phyloP scores from a whole-genome alignment of 352 stramenopile species.

The Globisporangium abappressorium region DNA sequence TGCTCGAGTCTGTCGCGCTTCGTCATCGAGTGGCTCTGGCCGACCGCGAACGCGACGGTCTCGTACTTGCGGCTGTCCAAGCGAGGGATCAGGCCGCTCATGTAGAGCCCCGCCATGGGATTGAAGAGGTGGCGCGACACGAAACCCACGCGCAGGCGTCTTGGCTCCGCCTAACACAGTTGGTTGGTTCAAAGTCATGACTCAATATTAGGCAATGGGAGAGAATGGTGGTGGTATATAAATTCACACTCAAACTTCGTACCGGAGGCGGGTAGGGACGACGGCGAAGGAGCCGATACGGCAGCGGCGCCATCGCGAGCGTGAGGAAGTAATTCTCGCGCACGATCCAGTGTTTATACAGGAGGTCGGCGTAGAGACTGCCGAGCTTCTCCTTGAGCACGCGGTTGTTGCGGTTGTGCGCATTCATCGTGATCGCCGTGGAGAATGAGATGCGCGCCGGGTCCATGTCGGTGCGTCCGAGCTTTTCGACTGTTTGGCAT shows the following conservation, averaged over 20 bases:
- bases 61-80: constrained; percentile 65
- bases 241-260: not conserved
- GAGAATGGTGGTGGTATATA: not conserved
- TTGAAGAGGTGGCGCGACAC: constrained; percentile 63
- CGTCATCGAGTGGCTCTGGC: constrained; percentile 56
- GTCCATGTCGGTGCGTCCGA: constrained; percentile 44
- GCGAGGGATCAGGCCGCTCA: constrained; percentile 58
- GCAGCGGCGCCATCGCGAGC: constrained; percentile 44
- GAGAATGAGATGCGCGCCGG: constrained; percentile 55
- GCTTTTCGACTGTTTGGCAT: constrained; percentile 21
- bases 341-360: constrained; percentile 36
- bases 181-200: not conserved
- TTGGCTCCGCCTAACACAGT: constrained; percentile 21
- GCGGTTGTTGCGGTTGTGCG: constrained; percentile 71
- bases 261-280: constrained; percentile 10
- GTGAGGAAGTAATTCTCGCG: constrained; percentile 39
- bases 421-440: constrained; percentile 49
- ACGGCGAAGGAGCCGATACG: constrained; percentile 21
- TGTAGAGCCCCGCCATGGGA: constrained; percentile 45
- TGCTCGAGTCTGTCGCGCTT: constrained; percentile 37
- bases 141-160: constrained; percentile 60
- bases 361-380: constrained; percentile 48
- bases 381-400: constrained; percentile 51
- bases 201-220: not conserved
- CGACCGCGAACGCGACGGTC: constrained; percentile 62